Conservation (phyloP, 768 basidiomycete genomes). For the Cystofilobasidium ferigula region DNA sequence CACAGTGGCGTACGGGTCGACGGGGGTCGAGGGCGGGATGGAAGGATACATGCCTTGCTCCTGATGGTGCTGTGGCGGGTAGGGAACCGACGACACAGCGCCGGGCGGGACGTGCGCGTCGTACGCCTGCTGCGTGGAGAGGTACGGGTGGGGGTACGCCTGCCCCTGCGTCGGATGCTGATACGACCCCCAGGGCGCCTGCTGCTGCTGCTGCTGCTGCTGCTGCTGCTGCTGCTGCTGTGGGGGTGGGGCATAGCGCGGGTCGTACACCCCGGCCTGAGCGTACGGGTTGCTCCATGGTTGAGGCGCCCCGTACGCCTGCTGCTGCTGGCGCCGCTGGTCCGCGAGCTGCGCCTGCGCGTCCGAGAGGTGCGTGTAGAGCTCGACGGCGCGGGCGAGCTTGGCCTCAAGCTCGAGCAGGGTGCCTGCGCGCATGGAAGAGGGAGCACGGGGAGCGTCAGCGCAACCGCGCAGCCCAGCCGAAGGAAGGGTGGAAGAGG, state of each 20-base stretch:
- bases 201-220: slow-evolving; percentile 31
- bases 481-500: background rate
- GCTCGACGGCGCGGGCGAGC: slow-evolving; percentile 75
- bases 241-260: background rate
- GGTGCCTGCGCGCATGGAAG: slow-evolving; percentile 49
- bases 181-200: no score
- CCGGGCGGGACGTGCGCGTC: no score
- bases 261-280: background rate
- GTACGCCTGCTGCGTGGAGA: no score
- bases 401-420: slow-evolving; percentile 90
- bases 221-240: background rate
- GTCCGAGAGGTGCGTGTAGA: slow-evolving; percentile 65
- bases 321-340: slow-evolving; percentile 32
- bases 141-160: no score
- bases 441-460: no score
- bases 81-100: no score
- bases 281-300: no score
- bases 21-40: background rate
- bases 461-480: background rate
- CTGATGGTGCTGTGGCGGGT: no score
- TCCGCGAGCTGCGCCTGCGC: slow-evolving; percentile 6
- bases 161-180: no score
- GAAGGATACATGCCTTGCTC: no score
- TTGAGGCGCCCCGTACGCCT: slow-evolving; percentile 26
- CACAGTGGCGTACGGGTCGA: no score